Percentiles rank a stretch among this genome's conserved stretches.
phyloP scores from a whole-genome alignment of 2,329 filamentous ascomycete genomes.

The Pseudogymnoascus sp. region DNA sequence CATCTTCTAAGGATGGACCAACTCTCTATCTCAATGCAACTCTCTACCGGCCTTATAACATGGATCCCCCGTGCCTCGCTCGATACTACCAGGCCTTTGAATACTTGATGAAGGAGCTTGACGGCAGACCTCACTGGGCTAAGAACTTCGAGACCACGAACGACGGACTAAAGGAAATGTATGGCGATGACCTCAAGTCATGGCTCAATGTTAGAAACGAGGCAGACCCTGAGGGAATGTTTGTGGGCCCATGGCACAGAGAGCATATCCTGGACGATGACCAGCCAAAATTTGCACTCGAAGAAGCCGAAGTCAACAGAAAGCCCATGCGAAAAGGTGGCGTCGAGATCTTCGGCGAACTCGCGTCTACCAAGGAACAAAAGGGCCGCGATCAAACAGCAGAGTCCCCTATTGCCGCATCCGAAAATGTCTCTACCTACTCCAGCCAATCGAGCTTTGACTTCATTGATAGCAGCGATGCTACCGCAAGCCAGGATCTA shows the following conservation, averaged over 20 bases:
- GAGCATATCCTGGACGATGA: slow-evolving; percentile 47
- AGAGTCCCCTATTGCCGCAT: background rate
- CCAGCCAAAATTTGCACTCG: slow-evolving; percentile 19
- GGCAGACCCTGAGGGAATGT: slow-evolving; percentile 75
- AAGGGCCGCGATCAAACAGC: background rate
- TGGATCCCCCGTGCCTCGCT: slow-evolving; percentile 65
- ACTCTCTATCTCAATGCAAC: slow-evolving; percentile 87
- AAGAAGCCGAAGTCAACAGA: slow-evolving; percentile 24
- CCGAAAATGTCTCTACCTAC: background rate
- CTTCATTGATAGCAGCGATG: background rate
- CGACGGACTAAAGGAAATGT: slow-evolving; percentile 56
- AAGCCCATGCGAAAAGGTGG: slow-evolving; percentile 21
- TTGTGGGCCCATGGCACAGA: slow-evolving; percentile 84
- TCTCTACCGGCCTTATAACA: slow-evolving; percentile 72
- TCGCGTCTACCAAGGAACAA: background rate
- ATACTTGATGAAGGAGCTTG: slow-evolving; percentile 79
- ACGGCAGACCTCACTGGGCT: slow-evolving; percentile 80
- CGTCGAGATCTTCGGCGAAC: slow-evolving; percentile 13
- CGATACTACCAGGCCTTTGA: slow-evolving; percentile 88
- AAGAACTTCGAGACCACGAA: slow-evolving; percentile 71
- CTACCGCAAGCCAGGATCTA: background rate
- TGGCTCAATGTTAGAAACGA: slow-evolving; percentile 63
- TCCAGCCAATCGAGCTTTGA: slow-evolving; percentile 5
- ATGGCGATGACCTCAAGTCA: slow-evolving; percentile 55
- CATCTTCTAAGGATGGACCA: slow-evolving; percentile 57